Evolutionary conservation across 805 yeast genomes (phyloP), one percentile per base, ranked within the genome.

Genomic region (Saturnispora dispora): DNA sequence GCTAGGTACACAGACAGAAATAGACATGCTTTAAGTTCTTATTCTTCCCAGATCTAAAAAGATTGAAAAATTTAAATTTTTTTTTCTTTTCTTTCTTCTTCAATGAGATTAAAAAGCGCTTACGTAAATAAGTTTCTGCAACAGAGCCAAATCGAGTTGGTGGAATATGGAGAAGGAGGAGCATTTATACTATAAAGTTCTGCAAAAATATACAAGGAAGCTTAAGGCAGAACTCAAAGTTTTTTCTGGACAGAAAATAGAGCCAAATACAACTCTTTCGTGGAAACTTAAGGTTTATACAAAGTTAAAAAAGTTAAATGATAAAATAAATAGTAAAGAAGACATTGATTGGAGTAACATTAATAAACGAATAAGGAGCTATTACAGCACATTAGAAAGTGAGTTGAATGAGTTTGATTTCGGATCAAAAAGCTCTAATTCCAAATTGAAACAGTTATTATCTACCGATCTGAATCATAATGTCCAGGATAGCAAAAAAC

Each of bases 201-300:
- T 48, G n/a, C 35, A 33, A 20, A 32, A n/a, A 35, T 20, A 30
- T 10, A 48, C 25, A 18, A 25, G 25, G 22, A 20, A 43, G 35
- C 10, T 53, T 11, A 53, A 52, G 18, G 17, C 41, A 2, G 39
- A 45, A 10, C 44, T 55, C 15, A 53, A 52, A 32, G 4, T n/a
- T 8, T 48, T 49, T 32, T 42, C 52, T 5, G 58, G 58, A 5
- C 46, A 45, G 32, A 20, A 50, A 13, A 45, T 53, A 2, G 22
- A 11, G 9, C 35, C 42, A n/a, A 53, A 49, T 6, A 41, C 50
- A 20, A n/a, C 32, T 2, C 23, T 55, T 17, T 53, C 50, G 7
- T 39, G 36, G 7, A 48, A 50, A 17, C 36, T 55, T 5, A 25
- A 39, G n/a, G 36, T 37, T 3, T 55, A 55, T 20, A 45, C 41